phyloP scores from a whole-genome alignment of 345 rosid species.

The Eucalyptus viminalis region DNA sequence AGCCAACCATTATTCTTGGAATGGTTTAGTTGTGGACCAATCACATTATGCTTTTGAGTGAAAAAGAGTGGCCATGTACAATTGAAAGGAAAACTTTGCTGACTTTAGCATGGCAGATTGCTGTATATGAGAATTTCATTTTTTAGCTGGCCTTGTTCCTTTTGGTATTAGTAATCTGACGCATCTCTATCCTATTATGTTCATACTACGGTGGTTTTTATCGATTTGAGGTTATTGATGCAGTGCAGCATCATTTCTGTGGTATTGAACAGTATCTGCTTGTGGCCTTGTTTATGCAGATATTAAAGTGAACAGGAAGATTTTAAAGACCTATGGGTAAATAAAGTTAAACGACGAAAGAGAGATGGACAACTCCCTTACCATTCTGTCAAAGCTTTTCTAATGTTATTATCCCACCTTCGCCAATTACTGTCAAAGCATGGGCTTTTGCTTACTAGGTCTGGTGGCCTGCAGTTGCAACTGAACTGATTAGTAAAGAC shows the following conservation, averaged over 20 bases:
- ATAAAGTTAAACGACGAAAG: constrained; percentile 30
- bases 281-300: constrained; percentile 53
- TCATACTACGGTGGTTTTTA: not conserved
- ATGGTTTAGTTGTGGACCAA: not conserved
- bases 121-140: not conserved
- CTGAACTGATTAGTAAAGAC: constrained; percentile 14
- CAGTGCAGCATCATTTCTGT: not conserved
- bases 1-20: not conserved
- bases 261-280: constrained; percentile 20
- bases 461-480: constrained; percentile 16
- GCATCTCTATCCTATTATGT: not conserved
- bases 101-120: not conserved
- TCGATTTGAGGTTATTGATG: not conserved
- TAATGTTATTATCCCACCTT: constrained; percentile 16
- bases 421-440: constrained; percentile 11
- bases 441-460: not conserved
- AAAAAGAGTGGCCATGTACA: not conserved
- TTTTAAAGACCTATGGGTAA: constrained; percentile 34
- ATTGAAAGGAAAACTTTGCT: not conserved
- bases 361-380: constrained; percentile 30
- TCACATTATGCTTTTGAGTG: not conserved
- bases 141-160: not conserved
- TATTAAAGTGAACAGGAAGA: constrained; percentile 41
- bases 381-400: constrained; percentile 19
- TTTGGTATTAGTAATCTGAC: not conserved